Conservation (phyloP, 2,329 filamentous ascomycete species). For the Aspergillus latus region DNA sequence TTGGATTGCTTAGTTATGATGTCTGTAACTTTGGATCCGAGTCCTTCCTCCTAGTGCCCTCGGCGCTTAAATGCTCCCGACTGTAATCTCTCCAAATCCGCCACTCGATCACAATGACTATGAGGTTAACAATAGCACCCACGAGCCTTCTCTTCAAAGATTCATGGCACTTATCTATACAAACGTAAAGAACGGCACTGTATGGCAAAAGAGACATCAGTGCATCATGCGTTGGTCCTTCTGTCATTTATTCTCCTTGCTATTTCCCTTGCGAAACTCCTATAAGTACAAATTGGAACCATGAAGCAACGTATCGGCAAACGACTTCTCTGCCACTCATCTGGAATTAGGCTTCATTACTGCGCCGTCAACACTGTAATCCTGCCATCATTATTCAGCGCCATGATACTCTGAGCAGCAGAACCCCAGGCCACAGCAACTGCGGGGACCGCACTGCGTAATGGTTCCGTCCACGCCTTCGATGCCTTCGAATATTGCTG, state of each 20-base stretch:
- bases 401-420: constrained; percentile 70
- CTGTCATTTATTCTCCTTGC: constrained; percentile 4
- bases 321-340: constrained; percentile 4
- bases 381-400: constrained; percentile 71
- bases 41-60: constrained; percentile 10
- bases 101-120: not conserved
- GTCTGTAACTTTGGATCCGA: constrained; percentile 10
- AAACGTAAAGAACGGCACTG: not conserved
- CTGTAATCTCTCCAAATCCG: not conserved
- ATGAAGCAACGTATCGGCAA: constrained; percentile 10
- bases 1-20: constrained; percentile 19
- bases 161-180: no score
- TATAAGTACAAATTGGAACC: constrained; percentile 25
- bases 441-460: constrained; percentile 72
- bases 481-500: constrained; percentile 84
- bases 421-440: constrained; percentile 75
- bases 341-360: constrained; percentile 43
- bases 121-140: not conserved
- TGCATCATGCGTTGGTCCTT: constrained; percentile 1
- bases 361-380: constrained; percentile 67
- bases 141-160: not conserved
- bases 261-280: constrained; percentile 17
- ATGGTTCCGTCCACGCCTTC: constrained; percentile 85
- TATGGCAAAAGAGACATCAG: not conserved
- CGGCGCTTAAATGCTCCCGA: not conserved